A percentile compares a stretch with the other conserved stretches of the same genome.
These are phyloP conservation scores for Sclerotinia spermophila DNA, from an alignment of 2,329 filamentous ascomycete genomes.

Conservation along the genomic window DNA sequence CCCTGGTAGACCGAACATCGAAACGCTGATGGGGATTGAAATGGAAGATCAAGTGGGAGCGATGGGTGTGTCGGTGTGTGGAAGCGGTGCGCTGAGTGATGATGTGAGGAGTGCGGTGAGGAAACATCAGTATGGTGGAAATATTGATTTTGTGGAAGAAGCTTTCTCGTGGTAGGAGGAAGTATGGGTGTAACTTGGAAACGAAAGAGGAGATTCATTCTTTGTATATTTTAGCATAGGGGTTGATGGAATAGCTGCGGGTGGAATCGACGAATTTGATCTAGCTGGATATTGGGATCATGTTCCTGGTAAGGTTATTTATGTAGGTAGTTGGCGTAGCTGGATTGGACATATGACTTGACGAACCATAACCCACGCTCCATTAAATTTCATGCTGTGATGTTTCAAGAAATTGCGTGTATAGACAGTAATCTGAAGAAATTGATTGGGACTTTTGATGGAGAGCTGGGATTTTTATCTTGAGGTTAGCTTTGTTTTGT, in stretches of 20 bases:
- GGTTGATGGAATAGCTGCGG: not conserved
- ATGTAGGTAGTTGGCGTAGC: not conserved
- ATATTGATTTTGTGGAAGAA: constrained; percentile 76
- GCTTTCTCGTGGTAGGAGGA: constrained; percentile 60
- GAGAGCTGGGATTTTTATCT: not conserved
- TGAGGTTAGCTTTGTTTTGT: no score
- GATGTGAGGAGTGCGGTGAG: constrained; percentile 68
- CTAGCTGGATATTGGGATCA: not conserved
- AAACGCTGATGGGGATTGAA: constrained; percentile 68
- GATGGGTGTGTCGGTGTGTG: constrained; percentile 71
- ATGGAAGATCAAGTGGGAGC: constrained; percentile 71
- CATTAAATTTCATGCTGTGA: not conserved
- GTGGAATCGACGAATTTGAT: not conserved
- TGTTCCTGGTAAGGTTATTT: not conserved
- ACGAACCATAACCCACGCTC: not conserved
- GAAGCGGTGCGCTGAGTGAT: constrained; percentile 69
- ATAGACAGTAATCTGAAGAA: not conserved
- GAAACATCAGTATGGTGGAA: constrained; percentile 58
- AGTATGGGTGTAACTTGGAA: not conserved
- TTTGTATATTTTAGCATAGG: constrained; percentile 24
- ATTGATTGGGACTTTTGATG: not conserved
- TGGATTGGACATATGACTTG: not conserved
- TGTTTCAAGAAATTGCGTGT: not conserved
- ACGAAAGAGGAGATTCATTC: constrained; percentile 10
- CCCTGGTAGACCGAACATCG: constrained; percentile 71